Evolutionary conservation across 805 yeast species (phyloP), one percentile per base, ranked within the genome.

Genomic region (Saccharomyces jurei): DNA sequence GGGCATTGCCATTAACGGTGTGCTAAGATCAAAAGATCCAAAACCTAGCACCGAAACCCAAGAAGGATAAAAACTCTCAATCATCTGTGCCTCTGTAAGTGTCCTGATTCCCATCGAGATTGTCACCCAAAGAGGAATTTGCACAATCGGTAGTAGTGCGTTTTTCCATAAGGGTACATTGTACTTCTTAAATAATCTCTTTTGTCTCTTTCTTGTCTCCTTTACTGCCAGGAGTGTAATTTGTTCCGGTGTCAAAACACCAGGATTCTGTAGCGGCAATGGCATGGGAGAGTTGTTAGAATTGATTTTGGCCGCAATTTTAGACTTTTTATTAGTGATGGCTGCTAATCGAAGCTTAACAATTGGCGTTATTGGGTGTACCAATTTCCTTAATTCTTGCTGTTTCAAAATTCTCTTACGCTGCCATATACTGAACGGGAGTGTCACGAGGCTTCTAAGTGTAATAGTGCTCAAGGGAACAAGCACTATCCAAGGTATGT

Each of bases 61-160:
- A 52, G 59, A 32, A 29, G 27, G 49, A 11, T 46, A 46, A 26
- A 54, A 66, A 2, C 71, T 56, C 22, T 74, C 69, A 4, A 74
- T 58, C 59, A 70, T 63, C 52, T 61, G 65, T 60, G 69, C 67
- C 6, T 96, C 96, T 46, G 91, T 84, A 57, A 90, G 71, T 49
- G 83, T 79, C 58, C 97, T 77, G 60, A 90, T 79, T 1, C 90
- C 83, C 60, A 84, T 74, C 11, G 94, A 85, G 77, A 91, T 75
- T 2, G 85, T 75, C 1, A 90, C 77, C 96, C 97, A 91, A 5
- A 91, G 67, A 0, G 98, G 98, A 22, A 92, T 77, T 66, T 91
- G 98, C 17, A 88, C 80, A 0, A 83, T 71, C 1, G 97, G 97
- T 41, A 89, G 73, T 3, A 87, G 62, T 54, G 82, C 72, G 62